These are phyloP conservation scores for Cladochytrium replicatum DNA, from an alignment of 192 early-diverging fungal species.

Conservation along the genomic window DNA sequence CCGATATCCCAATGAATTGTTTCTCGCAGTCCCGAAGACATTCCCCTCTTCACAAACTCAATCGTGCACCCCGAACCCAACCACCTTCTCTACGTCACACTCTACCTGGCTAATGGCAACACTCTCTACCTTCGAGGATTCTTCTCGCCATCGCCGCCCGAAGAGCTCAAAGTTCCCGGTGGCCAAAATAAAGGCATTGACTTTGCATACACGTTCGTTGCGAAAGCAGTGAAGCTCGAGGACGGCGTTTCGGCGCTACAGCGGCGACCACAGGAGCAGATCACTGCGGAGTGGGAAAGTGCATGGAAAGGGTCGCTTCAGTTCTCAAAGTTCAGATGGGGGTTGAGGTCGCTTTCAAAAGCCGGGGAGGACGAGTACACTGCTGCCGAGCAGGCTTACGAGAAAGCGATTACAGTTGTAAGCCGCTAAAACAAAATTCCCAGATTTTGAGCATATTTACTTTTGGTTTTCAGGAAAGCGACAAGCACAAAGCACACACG, in stretches of 20 bases:
- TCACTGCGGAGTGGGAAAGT: conserved; percentile 5
- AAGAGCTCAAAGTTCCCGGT: too few species aligned
- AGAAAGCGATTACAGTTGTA: too few species aligned
- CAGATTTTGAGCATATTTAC: not conserved
- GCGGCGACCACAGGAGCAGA: too few species aligned
- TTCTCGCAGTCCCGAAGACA: conserved; percentile 11
- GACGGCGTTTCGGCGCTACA: too few species aligned
- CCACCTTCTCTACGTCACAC: not conserved
- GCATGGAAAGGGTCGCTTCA: conserved; percentile 8
- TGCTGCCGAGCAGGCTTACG: conserved; percentile 5
- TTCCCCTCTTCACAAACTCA: conserved; percentile 9
- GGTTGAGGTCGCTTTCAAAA: not conserved
- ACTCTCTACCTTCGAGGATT: conserved; percentile 7
- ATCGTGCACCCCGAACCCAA: conserved; percentile 12
- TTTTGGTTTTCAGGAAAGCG: not conserved
- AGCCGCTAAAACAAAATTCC: not conserved
- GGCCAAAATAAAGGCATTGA: conserved; percentile 13
- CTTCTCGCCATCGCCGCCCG: too few species aligned
- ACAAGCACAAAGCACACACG: not conserved
- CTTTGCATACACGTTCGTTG: conserved; percentile 11
- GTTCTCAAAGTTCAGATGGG: conserved; percentile 15
- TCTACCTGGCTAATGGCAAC: conserved; percentile 2
- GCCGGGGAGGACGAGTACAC: conserved; percentile 12
- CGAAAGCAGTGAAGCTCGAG: conserved; percentile 10
- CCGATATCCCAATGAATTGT: too few species aligned